Conservation (phyloP, 192 early-diverging fungal genomes). For the Coemansia javaensis region DNA sequence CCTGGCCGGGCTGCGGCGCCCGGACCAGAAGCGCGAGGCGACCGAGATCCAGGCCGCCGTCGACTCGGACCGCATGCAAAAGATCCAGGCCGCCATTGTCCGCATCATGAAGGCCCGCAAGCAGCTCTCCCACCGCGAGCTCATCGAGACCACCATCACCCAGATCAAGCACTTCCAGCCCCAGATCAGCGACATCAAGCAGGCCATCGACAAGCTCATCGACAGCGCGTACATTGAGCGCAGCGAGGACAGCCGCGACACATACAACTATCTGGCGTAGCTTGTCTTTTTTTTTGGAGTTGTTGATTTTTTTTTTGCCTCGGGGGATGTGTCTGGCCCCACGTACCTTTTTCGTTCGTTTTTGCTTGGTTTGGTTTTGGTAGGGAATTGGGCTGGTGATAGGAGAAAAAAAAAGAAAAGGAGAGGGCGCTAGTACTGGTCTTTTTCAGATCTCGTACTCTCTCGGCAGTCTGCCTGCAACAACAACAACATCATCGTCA, state of each 20-base stretch:
- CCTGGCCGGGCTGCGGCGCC: conserved; percentile 76
- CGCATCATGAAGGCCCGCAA: conserved; percentile 99
- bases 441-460: too few species aligned
- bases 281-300: too few species aligned
- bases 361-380: too few species aligned
- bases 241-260: conserved; percentile 72
- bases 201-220: conserved; percentile 89
- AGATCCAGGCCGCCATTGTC: conserved; percentile 99
- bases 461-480: too few species aligned
- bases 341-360: too few species aligned
- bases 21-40: conserved; percentile 85
- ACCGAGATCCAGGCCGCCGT: conserved; percentile 91
- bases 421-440: too few species aligned
- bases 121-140: conserved; percentile 72
- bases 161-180: conserved; percentile 91
- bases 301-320: too few species aligned
- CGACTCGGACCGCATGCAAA: conserved; percentile 83
- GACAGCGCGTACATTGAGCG: conserved; percentile 93
- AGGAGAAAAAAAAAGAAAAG: too few species aligned
- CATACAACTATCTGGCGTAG: conserved; percentile 82
- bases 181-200: conserved; percentile 86
- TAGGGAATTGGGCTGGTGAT: too few species aligned
- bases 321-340: too few species aligned
- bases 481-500: too few species aligned
- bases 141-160: conserved; percentile 85